Conservation (phyloP, 305 asterid genomes). For the Striga hermonthica region DNA sequence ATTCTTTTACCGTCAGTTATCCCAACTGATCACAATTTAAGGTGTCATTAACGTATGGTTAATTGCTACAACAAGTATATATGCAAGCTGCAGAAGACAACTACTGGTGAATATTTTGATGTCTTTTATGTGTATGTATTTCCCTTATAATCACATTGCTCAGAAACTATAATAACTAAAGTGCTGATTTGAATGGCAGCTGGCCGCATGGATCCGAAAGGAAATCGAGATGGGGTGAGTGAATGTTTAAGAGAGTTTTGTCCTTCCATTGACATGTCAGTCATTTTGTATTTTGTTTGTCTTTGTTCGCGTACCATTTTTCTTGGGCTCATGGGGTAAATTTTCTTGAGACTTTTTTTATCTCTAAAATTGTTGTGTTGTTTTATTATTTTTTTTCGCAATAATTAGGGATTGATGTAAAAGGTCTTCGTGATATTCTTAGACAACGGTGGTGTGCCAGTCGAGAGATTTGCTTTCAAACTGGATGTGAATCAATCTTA, state of each 20-base stretch:
- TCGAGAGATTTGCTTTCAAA: conserved; percentile 88
- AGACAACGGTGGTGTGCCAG: conserved; percentile 48
- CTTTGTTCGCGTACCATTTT: too few relatives aligned
- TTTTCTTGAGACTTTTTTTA: neutral
- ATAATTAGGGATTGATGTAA: conserved; percentile 73
- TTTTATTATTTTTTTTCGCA: neutral
- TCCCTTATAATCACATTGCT: conserved; percentile 20
- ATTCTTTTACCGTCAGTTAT: conserved; percentile 10
- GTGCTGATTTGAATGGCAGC: conserved; percentile 53
- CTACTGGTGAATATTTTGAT: conserved; percentile 52
- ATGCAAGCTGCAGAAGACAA: conserved; percentile 90
- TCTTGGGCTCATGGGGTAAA: too few relatives aligned
- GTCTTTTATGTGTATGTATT: conserved; percentile 26
- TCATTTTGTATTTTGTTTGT: neutral
- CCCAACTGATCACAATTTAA: conserved; percentile 1
- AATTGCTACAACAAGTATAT: conserved; percentile 63
- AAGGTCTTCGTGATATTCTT: conserved; percentile 79
- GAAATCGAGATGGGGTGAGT: conserved; percentile 98
- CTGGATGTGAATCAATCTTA: conserved; percentile 63
- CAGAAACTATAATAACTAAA: conserved; percentile 33
- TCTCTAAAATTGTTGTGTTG: neutral
- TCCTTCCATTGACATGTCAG: neutral
- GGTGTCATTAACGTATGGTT: conserved; percentile 30
- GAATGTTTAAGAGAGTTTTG: neutral
- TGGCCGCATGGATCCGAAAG: conserved; percentile 85